These are phyloP conservation scores for Aureobasidium subglaciale DNA, from an alignment of 2,329 filamentous ascomycete genomes.

Conservation along the genomic window DNA sequence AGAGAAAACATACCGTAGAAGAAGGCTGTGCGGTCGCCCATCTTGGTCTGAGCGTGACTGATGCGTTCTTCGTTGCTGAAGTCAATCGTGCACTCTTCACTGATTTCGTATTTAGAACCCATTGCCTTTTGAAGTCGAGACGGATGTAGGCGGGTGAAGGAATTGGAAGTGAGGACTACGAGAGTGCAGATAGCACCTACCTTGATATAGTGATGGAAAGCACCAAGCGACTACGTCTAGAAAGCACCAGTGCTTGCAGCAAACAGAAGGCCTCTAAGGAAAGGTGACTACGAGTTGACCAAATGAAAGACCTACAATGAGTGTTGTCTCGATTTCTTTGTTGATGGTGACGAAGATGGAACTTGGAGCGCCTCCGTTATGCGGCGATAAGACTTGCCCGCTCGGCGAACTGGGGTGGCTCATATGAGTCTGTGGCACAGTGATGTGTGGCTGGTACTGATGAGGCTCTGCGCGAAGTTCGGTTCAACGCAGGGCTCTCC, in stretches of 20 bases:
- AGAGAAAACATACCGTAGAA: constrained; percentile 49
- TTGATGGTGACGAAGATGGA: not conserved
- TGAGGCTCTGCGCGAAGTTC: not conserved
- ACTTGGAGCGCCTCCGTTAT: not conserved
- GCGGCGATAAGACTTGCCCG: constrained; percentile 1
- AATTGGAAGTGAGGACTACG: not conserved
- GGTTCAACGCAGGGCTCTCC: not conserved
- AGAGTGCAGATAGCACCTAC: not conserved
- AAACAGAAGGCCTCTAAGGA: not conserved
- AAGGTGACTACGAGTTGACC: not conserved
- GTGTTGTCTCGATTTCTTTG: constrained; percentile 1
- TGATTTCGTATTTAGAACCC: too few species aligned
- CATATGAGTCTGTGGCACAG: not conserved
- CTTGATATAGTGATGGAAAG: not conserved
- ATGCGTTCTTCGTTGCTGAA: not conserved
- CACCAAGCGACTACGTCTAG: not conserved
- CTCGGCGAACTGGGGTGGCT: not conserved
- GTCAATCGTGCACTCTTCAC: too few species aligned
- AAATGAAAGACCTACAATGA: not conserved
- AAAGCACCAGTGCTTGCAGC: not conserved
- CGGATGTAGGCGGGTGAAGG: too few species aligned
- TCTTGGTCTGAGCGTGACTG: constrained; percentile 20
- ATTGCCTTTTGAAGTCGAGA: too few species aligned
- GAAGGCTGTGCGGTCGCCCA: constrained; percentile 50
- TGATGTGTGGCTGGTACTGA: not conserved